A percentile compares a stretch with the other conserved stretches of the same genome.
Conservation (phyloP, 148 eudicot species). For the Persicaria tinctoria region DNA sequence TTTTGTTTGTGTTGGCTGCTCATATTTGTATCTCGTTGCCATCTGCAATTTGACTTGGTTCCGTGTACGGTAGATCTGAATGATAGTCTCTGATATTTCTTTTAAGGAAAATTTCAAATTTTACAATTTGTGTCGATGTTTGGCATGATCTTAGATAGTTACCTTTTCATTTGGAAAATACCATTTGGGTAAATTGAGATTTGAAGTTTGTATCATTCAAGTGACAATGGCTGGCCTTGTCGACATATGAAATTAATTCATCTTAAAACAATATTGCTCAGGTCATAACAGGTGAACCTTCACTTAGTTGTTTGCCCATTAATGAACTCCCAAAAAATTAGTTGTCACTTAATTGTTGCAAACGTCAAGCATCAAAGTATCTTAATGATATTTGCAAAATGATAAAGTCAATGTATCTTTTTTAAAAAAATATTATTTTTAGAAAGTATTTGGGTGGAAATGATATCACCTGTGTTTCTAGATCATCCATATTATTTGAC, state of each 20-base stretch:
- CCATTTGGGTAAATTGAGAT: not conserved
- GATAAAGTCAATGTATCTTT: not conserved
- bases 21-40: not conserved
- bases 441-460: not conserved
- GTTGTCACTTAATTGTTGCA: not conserved
- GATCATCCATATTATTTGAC: not conserved
- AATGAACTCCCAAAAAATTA: not conserved
- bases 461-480: not conserved
- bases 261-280: not conserved
- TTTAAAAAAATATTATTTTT: not conserved
- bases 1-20: not conserved
- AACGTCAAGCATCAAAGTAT: not conserved
- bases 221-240: not conserved
- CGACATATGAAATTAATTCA: not conserved
- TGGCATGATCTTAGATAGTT: not conserved
- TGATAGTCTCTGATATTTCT: not conserved
- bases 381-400: not conserved
- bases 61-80: not conserved
- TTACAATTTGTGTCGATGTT: not conserved
- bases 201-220: not conserved
- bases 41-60: not conserved
- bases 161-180: not conserved
- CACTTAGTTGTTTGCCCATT: not conserved
- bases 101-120: too few species aligned
- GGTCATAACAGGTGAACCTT: not conserved